phyloP scores from a whole-genome alignment of 306 rosid species.

The Citrullus colocynthis region DNA sequence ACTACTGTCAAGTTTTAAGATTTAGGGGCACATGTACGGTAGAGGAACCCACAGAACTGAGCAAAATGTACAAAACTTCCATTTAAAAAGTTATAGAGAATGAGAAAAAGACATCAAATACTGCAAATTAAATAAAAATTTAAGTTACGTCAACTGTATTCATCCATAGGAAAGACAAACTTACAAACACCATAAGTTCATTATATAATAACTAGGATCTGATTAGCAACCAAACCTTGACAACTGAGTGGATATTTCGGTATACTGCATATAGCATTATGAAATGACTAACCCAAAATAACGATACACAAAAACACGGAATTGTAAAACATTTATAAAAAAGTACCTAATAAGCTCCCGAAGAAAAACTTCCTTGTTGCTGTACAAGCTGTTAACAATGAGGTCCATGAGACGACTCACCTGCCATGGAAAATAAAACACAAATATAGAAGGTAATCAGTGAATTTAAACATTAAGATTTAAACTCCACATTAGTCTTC shows the following conservation, averaged over 20 bases:
- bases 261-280: background rate
- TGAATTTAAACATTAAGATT: background rate
- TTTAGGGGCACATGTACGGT: background rate
- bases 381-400: constrained; percentile 91
- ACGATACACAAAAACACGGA: background rate
- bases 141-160: background rate
- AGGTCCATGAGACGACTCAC: constrained; percentile 98
- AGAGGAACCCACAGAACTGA: background rate
- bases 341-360: constrained; percentile 87
- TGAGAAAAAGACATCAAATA: background rate
- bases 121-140: background rate
- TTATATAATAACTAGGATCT: background rate
- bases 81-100: background rate
- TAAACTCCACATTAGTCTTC: background rate
- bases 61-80: background rate
- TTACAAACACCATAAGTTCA: background rate
- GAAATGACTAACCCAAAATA: background rate
- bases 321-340: background rate
- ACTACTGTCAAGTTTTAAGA: background rate
- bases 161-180: background rate
- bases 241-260: background rate
- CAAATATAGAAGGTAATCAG: background rate
- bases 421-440: constrained; percentile 26
- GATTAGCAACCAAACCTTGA: background rate
- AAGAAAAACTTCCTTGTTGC: constrained; percentile 94